Percentiles rank a stretch among this genome's conserved stretches.
Evolutionary conservation across 208 protist genomes (phyloP).

Genomic region (Acanthamoeba castellanii): DNA sequence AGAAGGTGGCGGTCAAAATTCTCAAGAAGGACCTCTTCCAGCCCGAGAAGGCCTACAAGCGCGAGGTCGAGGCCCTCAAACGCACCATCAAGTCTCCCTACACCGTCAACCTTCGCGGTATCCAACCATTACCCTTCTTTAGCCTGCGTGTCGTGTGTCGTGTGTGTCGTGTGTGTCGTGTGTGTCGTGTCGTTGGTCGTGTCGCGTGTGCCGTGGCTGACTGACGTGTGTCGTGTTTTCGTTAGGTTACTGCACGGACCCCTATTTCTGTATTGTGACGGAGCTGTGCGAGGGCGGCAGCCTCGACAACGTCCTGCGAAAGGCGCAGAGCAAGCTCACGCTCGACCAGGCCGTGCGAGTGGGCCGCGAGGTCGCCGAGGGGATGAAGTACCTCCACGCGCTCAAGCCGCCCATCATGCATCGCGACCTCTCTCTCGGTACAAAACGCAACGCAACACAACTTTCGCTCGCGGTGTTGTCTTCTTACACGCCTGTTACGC

Average conservation of each 20-base stretch:
- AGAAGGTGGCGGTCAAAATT: conserved; percentile 53
- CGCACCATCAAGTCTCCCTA: conserved; percentile 49
- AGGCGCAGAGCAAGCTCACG: conserved; percentile 15
- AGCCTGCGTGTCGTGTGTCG: not conserved
- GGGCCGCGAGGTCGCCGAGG: conserved; percentile 40
- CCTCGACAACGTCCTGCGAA: conserved; percentile 39
- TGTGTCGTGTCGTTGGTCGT: not conserved
- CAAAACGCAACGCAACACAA: not conserved
- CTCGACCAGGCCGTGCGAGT: conserved; percentile 16
- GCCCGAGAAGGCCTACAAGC: conserved; percentile 45
- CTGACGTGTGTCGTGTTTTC: not conserved
- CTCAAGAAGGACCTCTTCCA: conserved; percentile 49
- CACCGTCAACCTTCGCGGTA: conserved; percentile 45
- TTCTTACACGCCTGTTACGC: not conserved
- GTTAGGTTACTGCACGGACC: conserved; percentile 45
- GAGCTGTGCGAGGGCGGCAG: conserved; percentile 70
- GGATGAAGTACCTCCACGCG: conserved; percentile 53
- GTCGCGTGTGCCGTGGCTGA: not conserved
- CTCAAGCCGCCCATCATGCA: conserved; percentile 66
- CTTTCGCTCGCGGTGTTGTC: no score
- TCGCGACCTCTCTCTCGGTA: conserved; percentile 47
- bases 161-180: not conserved
- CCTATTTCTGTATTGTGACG: conserved; percentile 57
- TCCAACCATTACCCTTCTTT: not conserved
- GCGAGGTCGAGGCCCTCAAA: conserved; percentile 62